Evolutionary conservation across 2,329 filamentous ascomycete genomes (phyloP), one percentile per base, ranked within the genome.

Genomic region (Thelonectria blattea): DNA sequence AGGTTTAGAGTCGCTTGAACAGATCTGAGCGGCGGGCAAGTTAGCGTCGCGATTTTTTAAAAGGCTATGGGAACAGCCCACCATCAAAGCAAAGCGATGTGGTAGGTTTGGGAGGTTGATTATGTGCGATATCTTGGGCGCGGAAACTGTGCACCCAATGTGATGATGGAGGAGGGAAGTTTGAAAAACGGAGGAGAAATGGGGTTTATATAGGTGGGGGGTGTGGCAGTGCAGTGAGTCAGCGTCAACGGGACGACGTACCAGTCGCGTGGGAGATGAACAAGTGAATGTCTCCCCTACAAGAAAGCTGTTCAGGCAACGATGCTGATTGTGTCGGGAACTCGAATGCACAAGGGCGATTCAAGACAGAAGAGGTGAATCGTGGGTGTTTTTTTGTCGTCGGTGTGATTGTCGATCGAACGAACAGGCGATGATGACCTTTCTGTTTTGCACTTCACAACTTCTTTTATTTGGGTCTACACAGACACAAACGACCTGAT

Each of bases 201-300:
- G 51, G 58, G 46, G 39, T 27, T 67, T 71, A 63, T 72, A 70
- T 71, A 69, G 68, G 66, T 52, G 57, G 61, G 63, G 52, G 47
- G 41, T 34, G 64, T 47, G 65, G 59, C 65, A 47, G 64, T 64
- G 64, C 61, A 67, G 63, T 66, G 68, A 67, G 57, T 68, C 61
- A 68, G 63, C 65, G 61, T 58, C 57, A 70, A 62, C 15, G 30
- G 53, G 60, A 58, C 60, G 47, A 75, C 83, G 78, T 88, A 89
- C 86, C 85, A 81, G 85, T 77, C 85, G 85, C 84, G 85, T 80
- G 86, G 91, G 92, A 96, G 93, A 96, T 91, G 83, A 92, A 96
- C 93, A 96, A 97, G 78, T 89, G 79, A 97, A 97, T 96, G 93
- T 93, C 90, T 96, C 93, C 91, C 92, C 92, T 82, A 81, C 78